phyloP scores from a whole-genome alignment of 75 land plant species.

The Sequoia sempervirens region DNA sequence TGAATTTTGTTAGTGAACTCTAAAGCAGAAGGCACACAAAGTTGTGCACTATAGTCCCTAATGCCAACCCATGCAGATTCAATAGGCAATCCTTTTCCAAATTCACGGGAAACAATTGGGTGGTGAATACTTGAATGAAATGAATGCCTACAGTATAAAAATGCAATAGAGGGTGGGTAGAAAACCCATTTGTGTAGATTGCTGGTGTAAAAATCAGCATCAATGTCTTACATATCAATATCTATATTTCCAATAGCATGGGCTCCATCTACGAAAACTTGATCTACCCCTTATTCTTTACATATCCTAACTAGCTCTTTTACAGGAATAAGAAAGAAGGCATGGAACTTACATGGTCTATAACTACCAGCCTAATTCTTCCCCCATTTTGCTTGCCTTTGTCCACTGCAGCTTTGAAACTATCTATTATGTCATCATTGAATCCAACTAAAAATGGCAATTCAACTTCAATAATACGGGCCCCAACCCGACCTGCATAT shows the following conservation, averaged over 20 bases:
- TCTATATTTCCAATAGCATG: slow-evolving; percentile 77
- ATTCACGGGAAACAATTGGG: slow-evolving; percentile 81
- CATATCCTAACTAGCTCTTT: slow-evolving; percentile 62
- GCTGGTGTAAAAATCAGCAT: slow-evolving; percentile 83
- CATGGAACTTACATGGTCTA: slow-evolving; percentile 93
- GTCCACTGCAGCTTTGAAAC: slow-evolving; percentile 42
- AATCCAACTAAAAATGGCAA: slow-evolving; percentile 71
- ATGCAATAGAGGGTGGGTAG: slow-evolving; percentile 74
- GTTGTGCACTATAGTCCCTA: slow-evolving; percentile 86
- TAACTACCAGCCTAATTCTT: slow-evolving; percentile 66
- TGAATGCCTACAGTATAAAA: slow-evolving; percentile 47
- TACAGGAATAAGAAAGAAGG: slow-evolving; percentile 72
- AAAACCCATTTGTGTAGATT: slow-evolving; percentile 96
- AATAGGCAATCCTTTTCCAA: slow-evolving; percentile 60
- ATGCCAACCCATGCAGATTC: slow-evolving; percentile 94
- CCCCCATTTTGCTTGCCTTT: slow-evolving; percentile 34
- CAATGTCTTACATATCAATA: slow-evolving; percentile 64
- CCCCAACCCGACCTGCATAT: slow-evolving; percentile 76
- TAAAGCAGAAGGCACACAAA: slow-evolving; percentile 64
- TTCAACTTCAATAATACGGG: slow-evolving; percentile 49
- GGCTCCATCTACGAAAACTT: slow-evolving; percentile 86
- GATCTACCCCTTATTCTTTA: slow-evolving; percentile 78
- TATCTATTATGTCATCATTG: slow-evolving; percentile 41
- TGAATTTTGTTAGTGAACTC: slow-evolving; percentile 59
- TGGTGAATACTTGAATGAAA: slow-evolving; percentile 50